Percentiles rank a stretch among this genome's conserved stretches.
phyloP scores from a whole-genome alignment of 2,329 filamentous ascomycete species.

The Colletotrichum kahawae region DNA sequence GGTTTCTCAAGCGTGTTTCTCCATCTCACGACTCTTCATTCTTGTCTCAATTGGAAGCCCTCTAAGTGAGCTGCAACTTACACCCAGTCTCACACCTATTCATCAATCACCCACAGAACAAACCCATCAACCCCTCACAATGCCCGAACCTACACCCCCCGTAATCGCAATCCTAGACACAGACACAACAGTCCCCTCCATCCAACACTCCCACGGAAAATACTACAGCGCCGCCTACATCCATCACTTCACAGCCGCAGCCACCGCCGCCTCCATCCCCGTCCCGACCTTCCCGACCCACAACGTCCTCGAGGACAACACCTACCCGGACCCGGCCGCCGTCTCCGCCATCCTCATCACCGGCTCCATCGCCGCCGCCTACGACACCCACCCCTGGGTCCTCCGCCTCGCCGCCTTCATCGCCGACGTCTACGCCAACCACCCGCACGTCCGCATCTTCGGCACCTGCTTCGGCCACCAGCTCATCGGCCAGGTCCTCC shows the following conservation, averaged over 20 bases:
- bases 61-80: neutral
- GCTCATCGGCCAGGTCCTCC: constrained; percentile 48
- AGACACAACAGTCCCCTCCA: constrained; percentile 4
- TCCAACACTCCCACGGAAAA: neutral
- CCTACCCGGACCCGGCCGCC: constrained; percentile 30
- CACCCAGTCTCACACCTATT: neutral
- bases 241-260: neutral
- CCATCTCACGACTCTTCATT: neutral
- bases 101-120: neutral
- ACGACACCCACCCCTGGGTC: constrained; percentile 50
- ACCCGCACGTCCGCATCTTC: constrained; percentile 38
- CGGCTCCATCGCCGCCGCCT: constrained; percentile 44
- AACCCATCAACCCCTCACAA: neutral
- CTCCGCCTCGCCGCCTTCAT: constrained; percentile 45
- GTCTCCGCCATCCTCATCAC: constrained; percentile 36
- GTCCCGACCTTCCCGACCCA: constrained; percentile 27
- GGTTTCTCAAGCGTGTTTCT: neutral
- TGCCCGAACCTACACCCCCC: neutral
- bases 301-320: constrained; percentile 33
- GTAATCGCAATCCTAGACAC: constrained; percentile 9
- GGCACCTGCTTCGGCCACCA: constrained; percentile 56
- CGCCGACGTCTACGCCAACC: constrained; percentile 29
- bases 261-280: constrained; percentile 2
- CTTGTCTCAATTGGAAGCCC: neutral
- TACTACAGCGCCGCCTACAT: constrained; percentile 10